These are phyloP conservation scores for Brassica hybrid DNA, from an alignment of 441 rosid species.

Conservation along the genomic window DNA sequence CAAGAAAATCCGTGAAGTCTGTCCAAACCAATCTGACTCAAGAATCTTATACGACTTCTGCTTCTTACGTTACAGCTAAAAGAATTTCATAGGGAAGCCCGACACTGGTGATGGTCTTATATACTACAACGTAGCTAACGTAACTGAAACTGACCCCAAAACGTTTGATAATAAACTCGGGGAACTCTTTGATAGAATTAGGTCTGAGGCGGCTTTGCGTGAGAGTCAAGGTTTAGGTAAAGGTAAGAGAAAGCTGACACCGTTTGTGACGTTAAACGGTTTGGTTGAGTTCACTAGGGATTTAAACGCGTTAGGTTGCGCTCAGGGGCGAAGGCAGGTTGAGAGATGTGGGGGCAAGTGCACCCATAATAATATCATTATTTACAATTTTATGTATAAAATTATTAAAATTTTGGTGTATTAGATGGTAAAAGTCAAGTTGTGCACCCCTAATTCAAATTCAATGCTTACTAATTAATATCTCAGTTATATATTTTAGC, in stretches of 20 bases:
- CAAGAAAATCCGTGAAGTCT: slow-evolving; percentile 51
- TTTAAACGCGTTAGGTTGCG: slow-evolving; percentile 55
- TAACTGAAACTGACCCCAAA: no score
- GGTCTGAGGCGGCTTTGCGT: slow-evolving; percentile 57
- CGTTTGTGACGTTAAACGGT: slow-evolving; percentile 63
- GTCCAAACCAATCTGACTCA: slow-evolving; percentile 62
- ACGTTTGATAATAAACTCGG: slow-evolving; percentile 59
- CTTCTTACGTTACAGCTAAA: slow-evolving; percentile 56
- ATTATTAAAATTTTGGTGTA: no score
- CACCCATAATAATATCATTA: no score
- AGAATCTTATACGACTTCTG: slow-evolving; percentile 77
- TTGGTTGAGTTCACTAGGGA: slow-evolving; percentile 79
- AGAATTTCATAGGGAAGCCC: slow-evolving; percentile 57
- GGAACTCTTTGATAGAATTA: slow-evolving; percentile 48
- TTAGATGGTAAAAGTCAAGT: no score
- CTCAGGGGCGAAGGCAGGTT: slow-evolving; percentile 25
- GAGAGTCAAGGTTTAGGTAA: slow-evolving; percentile 65
- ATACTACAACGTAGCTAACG: slow-evolving; percentile 60
- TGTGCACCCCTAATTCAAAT: no score
- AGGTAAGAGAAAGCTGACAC: slow-evolving; percentile 54
- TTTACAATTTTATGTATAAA: no score
- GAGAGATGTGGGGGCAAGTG: no score
- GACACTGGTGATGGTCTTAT: slow-evolving; percentile 56
- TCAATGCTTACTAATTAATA: no score
- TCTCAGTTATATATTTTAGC: no score